A percentile compares a stretch with the other conserved stretches of the same genome.
Conservation (phyloP, 2,329 filamentous ascomycete genomes). For the Ustulina deusta region DNA sequence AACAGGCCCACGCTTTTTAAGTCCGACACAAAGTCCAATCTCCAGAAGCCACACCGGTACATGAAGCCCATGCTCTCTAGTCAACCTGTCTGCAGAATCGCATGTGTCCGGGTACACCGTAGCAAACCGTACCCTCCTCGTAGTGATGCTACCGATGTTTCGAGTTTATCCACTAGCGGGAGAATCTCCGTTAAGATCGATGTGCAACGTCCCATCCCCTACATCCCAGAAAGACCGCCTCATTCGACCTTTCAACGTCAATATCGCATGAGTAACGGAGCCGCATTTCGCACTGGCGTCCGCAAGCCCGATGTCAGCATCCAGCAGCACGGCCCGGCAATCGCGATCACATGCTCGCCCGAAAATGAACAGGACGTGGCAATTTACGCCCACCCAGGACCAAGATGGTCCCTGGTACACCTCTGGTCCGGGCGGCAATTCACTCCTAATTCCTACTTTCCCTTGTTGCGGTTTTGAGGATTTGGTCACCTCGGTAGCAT, state of each 20-base stretch:
- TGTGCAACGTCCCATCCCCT: background rate
- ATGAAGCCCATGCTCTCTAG: background rate
- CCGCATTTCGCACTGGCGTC: slow-evolving; percentile 7
- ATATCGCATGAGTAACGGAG: slow-evolving; percentile 7
- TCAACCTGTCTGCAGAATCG: background rate
- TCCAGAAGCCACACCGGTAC: slow-evolving; percentile 19
- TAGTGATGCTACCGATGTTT: background rate
- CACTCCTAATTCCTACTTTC: background rate
- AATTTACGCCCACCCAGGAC: slow-evolving; percentile 20
- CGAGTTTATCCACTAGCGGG: background rate
- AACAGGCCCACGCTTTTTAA: slow-evolving; percentile 27
- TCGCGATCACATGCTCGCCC: slow-evolving; percentile 14
- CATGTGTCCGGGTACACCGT: slow-evolving; percentile 11
- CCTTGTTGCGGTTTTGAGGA: background rate
- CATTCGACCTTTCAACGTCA: slow-evolving; percentile 18
- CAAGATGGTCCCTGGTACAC: slow-evolving; percentile 25
- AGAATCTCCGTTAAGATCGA: background rate
- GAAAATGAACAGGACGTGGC: slow-evolving; percentile 12
- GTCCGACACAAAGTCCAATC: slow-evolving; percentile 11
- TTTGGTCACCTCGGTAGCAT: background rate
- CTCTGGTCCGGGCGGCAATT: background rate
- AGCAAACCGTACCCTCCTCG: background rate
- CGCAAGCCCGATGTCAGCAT: slow-evolving; percentile 12
- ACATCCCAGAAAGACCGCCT: slow-evolving; percentile 7
- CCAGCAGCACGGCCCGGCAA: slow-evolving; percentile 19